Evolutionary conservation across 805 yeast genomes (phyloP).

Genomic region (Ogataea paraovalis): DNA sequence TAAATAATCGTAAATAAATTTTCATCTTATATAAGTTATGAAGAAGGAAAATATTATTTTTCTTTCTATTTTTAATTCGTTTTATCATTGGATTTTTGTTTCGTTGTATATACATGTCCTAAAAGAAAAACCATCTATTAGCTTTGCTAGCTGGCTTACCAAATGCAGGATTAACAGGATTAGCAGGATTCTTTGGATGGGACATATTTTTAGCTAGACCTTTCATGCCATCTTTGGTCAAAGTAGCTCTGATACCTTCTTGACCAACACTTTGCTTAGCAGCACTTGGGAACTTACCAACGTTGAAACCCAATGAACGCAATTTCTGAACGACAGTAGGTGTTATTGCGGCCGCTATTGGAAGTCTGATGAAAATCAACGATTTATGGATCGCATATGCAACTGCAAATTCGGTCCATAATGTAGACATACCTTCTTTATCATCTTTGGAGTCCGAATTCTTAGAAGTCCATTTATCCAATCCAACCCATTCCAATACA

Average conservation of each 20-base stretch:
- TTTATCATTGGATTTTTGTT: too few relatives aligned
- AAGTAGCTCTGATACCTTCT: constrained; percentile 24
- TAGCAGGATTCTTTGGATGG: constrained; percentile 24
- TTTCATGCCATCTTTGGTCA: constrained; percentile 22
- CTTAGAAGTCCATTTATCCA: constrained; percentile 35
- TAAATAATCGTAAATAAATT: constrained; percentile 1
- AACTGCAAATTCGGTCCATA: constrained; percentile 79
- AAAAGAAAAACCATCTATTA: constrained; percentile 59
- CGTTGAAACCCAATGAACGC: constrained; percentile 74
- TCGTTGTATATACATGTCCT: too few relatives aligned
- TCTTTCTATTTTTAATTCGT: too few relatives aligned
- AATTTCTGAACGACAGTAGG: constrained; percentile 69
- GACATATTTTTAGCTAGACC: constrained; percentile 21
- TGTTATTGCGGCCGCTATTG: constrained; percentile 87
- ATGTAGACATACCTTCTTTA: constrained; percentile 30
- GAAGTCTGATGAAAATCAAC: constrained; percentile 76
- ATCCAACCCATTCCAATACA: constrained; percentile 60
- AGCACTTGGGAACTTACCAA: constrained; percentile 49
- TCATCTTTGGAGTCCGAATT: constrained; percentile 15
- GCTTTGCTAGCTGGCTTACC: constrained; percentile 49
- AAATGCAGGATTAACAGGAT: constrained; percentile 44
- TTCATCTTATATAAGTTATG: neutral
- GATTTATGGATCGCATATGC: constrained; percentile 95
- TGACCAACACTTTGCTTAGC: constrained; percentile 24
- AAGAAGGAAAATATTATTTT: neutral